Evolutionary conservation across 495 filamentous ascomycete genomes (phyloP).

Genomic region (Lophiostoma macrostomum): DNA sequence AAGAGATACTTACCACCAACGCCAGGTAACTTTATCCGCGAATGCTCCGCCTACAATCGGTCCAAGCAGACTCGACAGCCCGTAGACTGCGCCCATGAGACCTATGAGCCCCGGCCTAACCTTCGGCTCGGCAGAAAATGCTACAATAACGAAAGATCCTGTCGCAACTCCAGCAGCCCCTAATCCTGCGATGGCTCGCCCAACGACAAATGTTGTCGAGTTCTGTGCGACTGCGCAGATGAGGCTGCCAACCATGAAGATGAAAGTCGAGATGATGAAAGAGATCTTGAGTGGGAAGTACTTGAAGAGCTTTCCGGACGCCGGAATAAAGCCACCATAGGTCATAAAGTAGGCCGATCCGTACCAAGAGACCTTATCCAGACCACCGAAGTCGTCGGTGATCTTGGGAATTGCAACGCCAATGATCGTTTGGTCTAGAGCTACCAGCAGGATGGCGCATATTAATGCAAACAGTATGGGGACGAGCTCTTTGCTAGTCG

Average conservation of each 20-base stretch:
- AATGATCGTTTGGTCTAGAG: slow-evolving; percentile 21
- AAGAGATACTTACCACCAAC: slow-evolving; percentile 43
- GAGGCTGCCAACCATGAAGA: slow-evolving; percentile 83
- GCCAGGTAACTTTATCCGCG: slow-evolving; percentile 56
- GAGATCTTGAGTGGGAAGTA: slow-evolving; percentile 69
- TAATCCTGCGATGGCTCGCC: slow-evolving; percentile 78
- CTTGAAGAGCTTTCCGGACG: slow-evolving; percentile 75
- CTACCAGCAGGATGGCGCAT: neutral
- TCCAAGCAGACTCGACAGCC: slow-evolving; percentile 57
- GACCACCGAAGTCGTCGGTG: slow-evolving; percentile 28
- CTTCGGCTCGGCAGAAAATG: slow-evolving; percentile 66
- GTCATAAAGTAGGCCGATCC: slow-evolving; percentile 24
- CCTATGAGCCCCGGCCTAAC: slow-evolving; percentile 71
- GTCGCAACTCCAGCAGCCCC: slow-evolving; percentile 80
- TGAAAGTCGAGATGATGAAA: slow-evolving; percentile 63
- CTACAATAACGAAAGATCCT: slow-evolving; percentile 78
- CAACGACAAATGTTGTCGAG: slow-evolving; percentile 72
- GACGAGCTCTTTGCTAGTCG: neutral
- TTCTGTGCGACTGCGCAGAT: slow-evolving; percentile 75
- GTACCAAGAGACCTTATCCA: slow-evolving; percentile 30
- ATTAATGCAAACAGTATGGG: slow-evolving; percentile 1
- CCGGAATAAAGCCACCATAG: slow-evolving; percentile 59
- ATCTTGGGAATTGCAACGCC: slow-evolving; percentile 30
- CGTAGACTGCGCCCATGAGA: slow-evolving; percentile 72
- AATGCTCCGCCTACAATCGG: slow-evolving; percentile 41